These are phyloP conservation scores for Mariannaea sp. DNA, from an alignment of 2,329 filamentous ascomycete species.

Conservation along the genomic window DNA sequence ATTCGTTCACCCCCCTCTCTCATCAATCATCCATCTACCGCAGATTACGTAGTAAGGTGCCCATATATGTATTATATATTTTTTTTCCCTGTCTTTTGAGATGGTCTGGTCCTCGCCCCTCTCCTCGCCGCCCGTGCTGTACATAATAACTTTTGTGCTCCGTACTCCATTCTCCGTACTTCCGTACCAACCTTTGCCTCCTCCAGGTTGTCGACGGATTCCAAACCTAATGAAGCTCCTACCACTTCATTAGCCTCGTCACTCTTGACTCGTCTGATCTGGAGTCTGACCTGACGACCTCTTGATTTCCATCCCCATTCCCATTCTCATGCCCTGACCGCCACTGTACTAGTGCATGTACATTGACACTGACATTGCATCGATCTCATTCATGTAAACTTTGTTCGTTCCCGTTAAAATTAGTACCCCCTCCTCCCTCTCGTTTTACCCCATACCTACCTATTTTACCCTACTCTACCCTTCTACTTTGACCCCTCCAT, in stretches of 20 bases:
- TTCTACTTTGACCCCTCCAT: not conserved
- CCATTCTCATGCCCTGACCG: constrained; percentile 6
- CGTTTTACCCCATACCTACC: not conserved
- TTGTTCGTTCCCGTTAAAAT: not conserved
- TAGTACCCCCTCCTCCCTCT: not conserved
- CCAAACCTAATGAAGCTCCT: constrained; percentile 17
- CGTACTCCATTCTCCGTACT: not conserved
- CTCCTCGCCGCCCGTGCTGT: too few relatives aligned
- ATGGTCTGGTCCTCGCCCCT: too few relatives aligned
- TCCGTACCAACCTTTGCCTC: not conserved
- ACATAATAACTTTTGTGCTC: not conserved
- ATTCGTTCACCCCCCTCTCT: not conserved
- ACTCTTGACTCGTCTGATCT: constrained; percentile 6
- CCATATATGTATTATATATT: too few relatives aligned
- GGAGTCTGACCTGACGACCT: constrained; percentile 13
- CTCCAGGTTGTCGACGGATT: constrained; percentile 6
- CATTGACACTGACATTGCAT: not conserved
- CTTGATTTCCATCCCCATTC: not conserved
- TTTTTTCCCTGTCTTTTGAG: too few relatives aligned
- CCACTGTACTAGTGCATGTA: not conserved
- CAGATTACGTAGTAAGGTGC: too few relatives aligned
- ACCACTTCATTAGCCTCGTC: not conserved
- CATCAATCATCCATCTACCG: not conserved
- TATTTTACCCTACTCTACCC: not conserved
- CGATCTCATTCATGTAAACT: not conserved